These are phyloP conservation scores for Carallia pectinifolia DNA, from an alignment of 345 rosid species.

Conservation along the genomic window DNA sequence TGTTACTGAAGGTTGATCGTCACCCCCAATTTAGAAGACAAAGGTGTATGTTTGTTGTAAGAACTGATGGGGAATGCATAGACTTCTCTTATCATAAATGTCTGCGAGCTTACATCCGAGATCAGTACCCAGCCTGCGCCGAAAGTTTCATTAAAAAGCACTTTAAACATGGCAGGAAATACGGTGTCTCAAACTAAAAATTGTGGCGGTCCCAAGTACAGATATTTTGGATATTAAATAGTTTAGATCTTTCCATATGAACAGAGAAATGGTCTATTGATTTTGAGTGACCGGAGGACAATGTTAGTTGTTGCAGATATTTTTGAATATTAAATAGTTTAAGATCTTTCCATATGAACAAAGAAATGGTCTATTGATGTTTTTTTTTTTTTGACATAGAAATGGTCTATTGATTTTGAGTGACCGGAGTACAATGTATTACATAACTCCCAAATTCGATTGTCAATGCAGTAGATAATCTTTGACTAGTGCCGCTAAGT, in stretches of 20 bases:
- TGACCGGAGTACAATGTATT: conserved; percentile 4
- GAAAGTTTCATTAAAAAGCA: conserved; percentile 79
- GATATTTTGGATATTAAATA: not conserved
- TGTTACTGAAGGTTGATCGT: conserved; percentile 65
- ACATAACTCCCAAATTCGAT: conserved; percentile 13
- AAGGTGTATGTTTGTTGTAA: conserved; percentile 88
- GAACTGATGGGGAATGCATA: conserved; percentile 92
- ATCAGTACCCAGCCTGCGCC: conserved; percentile 63
- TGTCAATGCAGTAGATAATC: conserved; percentile 35
- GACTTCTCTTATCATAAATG: conserved; percentile 96
- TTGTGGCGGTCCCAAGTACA: conserved; percentile 4
- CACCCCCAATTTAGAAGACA: conserved; percentile 76
- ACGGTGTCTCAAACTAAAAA: conserved; percentile 7
- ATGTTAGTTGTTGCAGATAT: not conserved
- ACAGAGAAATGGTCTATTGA: not conserved
- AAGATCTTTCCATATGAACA: not conserved
- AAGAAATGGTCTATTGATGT: not conserved
- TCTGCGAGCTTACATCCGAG: conserved; percentile 69
- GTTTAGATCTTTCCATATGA: not conserved
- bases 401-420: not conserved
- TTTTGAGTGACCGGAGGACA: not conserved
- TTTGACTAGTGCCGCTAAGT: conserved; percentile 26
- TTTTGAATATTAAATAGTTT: not conserved
- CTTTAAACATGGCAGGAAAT: conserved; percentile 63
- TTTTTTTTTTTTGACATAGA: not conserved